Evolutionary conservation across 805 yeast genomes (phyloP).

Genomic region (Hanseniaspora jakobsenii): DNA sequence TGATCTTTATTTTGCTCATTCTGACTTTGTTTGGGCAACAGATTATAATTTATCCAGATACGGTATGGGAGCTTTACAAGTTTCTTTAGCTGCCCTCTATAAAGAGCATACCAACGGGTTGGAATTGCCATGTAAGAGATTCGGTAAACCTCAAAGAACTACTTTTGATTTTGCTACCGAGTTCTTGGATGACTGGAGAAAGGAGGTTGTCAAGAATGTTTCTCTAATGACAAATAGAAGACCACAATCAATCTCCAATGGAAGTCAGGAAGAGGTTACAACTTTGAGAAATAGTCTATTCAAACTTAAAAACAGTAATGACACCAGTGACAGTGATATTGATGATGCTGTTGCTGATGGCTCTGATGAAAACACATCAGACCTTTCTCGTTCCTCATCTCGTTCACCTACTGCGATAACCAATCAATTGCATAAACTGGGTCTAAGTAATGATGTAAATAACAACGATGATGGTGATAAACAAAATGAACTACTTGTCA

Average conservation of each 20-base stretch:
- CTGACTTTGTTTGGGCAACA: constrained; percentile 89
- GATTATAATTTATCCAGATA: constrained; percentile 70
- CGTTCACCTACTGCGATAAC: no score
- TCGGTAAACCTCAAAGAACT: constrained; percentile 82
- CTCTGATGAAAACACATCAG: background rate
- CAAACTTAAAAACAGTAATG: no score
- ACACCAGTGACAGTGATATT: background rate
- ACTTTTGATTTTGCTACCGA: constrained; percentile 76
- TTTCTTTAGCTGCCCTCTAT: constrained; percentile 72
- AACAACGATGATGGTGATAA: constrained; percentile 19
- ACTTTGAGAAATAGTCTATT: background rate
- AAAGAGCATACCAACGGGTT: constrained; percentile 67
- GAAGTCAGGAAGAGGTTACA: background rate
- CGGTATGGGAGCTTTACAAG: constrained; percentile 92
- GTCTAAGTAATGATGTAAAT: constrained; percentile 20
- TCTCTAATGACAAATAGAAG: constrained; percentile 21
- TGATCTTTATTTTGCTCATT: constrained; percentile 74
- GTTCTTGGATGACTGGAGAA: constrained; percentile 65
- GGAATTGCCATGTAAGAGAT: constrained; percentile 66
- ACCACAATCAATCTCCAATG: constrained; percentile 2
- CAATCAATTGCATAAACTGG: no score
- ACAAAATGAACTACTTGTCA: background rate
- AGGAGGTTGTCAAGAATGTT: constrained; percentile 47
- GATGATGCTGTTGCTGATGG: background rate
- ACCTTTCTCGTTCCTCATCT: no score